Evolutionary conservation across 306 rosid genomes (phyloP).

Genomic region (Aeschynomene evenia): DNA sequence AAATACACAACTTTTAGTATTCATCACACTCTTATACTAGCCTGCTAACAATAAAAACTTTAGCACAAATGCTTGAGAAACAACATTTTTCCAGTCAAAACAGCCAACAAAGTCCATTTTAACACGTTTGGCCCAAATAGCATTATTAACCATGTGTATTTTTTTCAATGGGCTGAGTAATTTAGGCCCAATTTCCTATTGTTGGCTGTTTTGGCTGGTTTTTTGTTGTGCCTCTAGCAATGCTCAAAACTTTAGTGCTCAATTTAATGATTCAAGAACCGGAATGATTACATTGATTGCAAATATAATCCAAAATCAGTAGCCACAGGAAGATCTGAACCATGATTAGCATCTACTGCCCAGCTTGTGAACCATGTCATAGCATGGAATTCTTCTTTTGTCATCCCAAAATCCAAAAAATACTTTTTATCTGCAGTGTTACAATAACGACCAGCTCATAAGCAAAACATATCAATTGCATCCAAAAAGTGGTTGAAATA

Average conservation of each 20-base stretch:
- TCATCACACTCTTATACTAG: too few species aligned
- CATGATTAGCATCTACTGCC: slow-evolving; percentile 88
- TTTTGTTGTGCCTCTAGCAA: too few species aligned
- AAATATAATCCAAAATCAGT: slow-evolving; percentile 35
- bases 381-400: slow-evolving; percentile 76
- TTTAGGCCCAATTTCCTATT: too few species aligned
- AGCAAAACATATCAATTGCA: slow-evolving; percentile 24
- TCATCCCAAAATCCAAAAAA: slow-evolving; percentile 62
- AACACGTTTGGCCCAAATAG: too few species aligned
- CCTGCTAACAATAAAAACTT: background rate
- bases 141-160: too few species aligned
- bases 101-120: too few species aligned
- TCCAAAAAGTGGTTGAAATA: slow-evolving; percentile 4
- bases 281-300: slow-evolving; percentile 51
- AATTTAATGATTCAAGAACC: slow-evolving; percentile 4
- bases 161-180: too few species aligned
- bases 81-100: too few species aligned
- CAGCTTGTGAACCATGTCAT: slow-evolving; percentile 97
- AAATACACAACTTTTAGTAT: slow-evolving; percentile 19
- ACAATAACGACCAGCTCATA: slow-evolving; percentile 14
- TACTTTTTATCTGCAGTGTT: slow-evolving; percentile 65
- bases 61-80: too few species aligned
- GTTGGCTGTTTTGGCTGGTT: too few species aligned
- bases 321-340: slow-evolving; percentile 58
- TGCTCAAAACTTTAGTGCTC: background rate